Evolutionary conservation across 140 eudicot genomes (phyloP).

Genomic region (Senecio squalidus): DNA sequence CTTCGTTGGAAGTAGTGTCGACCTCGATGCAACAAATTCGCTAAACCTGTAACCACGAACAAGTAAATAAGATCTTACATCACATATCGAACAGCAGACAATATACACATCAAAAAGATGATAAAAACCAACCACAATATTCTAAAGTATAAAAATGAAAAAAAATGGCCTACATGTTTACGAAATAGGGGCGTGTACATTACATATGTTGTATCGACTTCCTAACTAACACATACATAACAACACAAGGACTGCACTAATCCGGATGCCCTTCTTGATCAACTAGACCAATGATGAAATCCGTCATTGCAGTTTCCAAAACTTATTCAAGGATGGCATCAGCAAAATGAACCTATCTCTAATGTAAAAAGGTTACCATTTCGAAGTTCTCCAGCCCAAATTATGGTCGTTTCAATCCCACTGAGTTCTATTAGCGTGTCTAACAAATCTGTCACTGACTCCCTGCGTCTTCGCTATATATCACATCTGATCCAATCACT

Average conservation of each 20-base stretch:
- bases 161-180: too few species aligned
- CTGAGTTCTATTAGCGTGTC: conserved; percentile 56
- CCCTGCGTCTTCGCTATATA: conserved; percentile 91
- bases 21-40: conserved; percentile 22
- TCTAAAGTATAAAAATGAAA: too few species aligned
- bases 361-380: conserved; percentile 46
- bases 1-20: conserved; percentile 11
- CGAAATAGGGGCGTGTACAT: too few species aligned
- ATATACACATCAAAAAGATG: too few species aligned
- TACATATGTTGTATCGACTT: too few species aligned
- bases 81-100: too few species aligned
- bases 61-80: too few species aligned
- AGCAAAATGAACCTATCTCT: too few species aligned
- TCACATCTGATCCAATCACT: conserved; percentile 93
- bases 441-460: conserved; percentile 67
- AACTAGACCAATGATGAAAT: conserved; percentile 61
- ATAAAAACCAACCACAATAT: too few species aligned
- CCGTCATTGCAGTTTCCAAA: conserved; percentile 67
- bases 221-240: conserved; percentile 57
- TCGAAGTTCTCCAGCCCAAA: conserved; percentile 90
- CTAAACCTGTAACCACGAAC: too few species aligned
- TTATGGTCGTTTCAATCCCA: conserved; percentile 62
- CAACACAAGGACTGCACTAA: conserved; percentile 73
- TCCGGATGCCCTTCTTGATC: conserved; percentile 85
- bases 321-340: conserved; percentile 89